A percentile compares a stretch with the other conserved stretches of the same genome.
These are phyloP conservation scores for Phlegmacium glaucopus DNA, from an alignment of 768 basidiomycete species.

Conservation along the genomic window DNA sequence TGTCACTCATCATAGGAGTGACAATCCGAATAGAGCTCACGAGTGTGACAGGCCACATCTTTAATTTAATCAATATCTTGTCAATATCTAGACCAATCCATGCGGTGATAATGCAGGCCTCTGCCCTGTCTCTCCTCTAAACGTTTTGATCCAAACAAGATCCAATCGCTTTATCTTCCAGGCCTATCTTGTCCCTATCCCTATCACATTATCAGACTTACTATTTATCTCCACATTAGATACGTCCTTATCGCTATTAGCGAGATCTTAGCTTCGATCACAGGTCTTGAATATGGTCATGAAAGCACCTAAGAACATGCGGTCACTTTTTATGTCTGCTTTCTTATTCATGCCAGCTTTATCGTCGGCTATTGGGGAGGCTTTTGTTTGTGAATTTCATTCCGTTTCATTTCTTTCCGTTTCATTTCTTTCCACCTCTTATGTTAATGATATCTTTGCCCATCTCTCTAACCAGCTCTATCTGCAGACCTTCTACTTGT, in stretches of 20 bases:
- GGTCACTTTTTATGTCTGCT: slow-evolving; percentile 75
- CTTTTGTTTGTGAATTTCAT: slow-evolving; percentile 69
- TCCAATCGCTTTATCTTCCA: too few species aligned
- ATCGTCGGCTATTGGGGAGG: slow-evolving; percentile 62
- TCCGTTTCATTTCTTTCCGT: too few species aligned
- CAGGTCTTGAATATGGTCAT: slow-evolving; percentile 85
- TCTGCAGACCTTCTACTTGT: slow-evolving; percentile 72
- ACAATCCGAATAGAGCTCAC: too few species aligned
- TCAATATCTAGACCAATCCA: too few species aligned
- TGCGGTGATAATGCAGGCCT: too few species aligned
- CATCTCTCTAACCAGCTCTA: slow-evolving; percentile 36
- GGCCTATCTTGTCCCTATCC: too few species aligned
- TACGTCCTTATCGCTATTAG: slow-evolving; percentile 67
- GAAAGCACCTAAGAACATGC: slow-evolving; percentile 89
- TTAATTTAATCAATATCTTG: too few species aligned
- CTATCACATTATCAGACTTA: background rate
- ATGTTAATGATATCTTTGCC: too few species aligned
- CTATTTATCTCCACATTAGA: slow-evolving; percentile 27
- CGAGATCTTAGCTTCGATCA: slow-evolving; percentile 81
- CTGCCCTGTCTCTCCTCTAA: too few species aligned
- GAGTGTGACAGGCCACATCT: too few species aligned
- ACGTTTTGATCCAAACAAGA: too few species aligned
- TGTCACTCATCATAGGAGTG: too few species aligned
- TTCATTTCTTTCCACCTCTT: background rate
- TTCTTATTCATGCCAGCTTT: slow-evolving; percentile 61